Conservation (phyloP, 768 basidiomycete species). For the Boletus rubescentipes region DNA sequence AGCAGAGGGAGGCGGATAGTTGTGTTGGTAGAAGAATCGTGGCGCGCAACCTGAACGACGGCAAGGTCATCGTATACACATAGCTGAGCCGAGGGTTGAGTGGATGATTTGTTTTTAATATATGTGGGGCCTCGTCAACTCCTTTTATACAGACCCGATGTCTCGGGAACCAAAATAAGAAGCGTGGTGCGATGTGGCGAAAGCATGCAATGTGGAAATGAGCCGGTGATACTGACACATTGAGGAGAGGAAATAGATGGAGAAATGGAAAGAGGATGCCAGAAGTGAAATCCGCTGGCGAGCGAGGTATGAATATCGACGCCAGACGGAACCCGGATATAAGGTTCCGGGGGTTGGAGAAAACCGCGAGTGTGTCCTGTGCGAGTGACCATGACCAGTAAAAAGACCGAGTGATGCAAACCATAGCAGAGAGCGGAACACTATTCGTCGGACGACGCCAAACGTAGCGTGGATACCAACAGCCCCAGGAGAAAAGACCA, state of each 20-base stretch:
- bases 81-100: slow-evolving; percentile 30
- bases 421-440: slow-evolving; percentile 29
- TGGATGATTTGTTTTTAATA: slow-evolving; percentile 27
- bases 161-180: slow-evolving; percentile 33
- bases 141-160: slow-evolving; percentile 39
- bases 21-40: slow-evolving; percentile 17
- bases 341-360: slow-evolving; percentile 17
- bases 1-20: slow-evolving; percentile 27
- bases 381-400: slow-evolving; percentile 39
- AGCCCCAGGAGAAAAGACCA: slow-evolving; percentile 34
- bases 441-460: slow-evolving; percentile 27
- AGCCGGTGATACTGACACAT: slow-evolving; percentile 44
- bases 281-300: slow-evolving; percentile 30
- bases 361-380: slow-evolving; percentile 35
- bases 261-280: slow-evolving; percentile 24
- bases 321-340: slow-evolving; percentile 33
- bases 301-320: slow-evolving; percentile 50
- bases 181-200: slow-evolving; percentile 40
- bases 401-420: slow-evolving; percentile 30
- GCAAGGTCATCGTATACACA: slow-evolving; percentile 31
- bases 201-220: slow-evolving; percentile 40
- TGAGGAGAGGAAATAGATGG: slow-evolving; percentile 33
- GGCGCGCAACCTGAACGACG: slow-evolving; percentile 27
- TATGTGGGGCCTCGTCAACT: slow-evolving; percentile 33
- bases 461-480: slow-evolving; percentile 29